These are phyloP conservation scores for Acacia melanoxylon DNA, from an alignment of 306 rosid genomes.

Conservation along the genomic window DNA sequence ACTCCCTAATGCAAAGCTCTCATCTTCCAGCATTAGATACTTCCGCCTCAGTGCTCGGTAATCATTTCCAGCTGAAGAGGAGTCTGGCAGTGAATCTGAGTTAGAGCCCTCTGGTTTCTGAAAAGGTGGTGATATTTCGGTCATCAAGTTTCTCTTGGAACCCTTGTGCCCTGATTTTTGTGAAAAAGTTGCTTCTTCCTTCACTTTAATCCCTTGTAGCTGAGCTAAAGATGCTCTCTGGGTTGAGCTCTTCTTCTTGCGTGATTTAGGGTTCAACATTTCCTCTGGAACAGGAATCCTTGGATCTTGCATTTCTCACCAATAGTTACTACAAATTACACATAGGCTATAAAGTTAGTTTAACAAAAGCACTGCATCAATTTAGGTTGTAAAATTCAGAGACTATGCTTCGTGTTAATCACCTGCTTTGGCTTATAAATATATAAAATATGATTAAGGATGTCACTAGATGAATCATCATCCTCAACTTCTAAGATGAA, in stretches of 20 bases:
- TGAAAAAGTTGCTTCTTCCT: background rate
- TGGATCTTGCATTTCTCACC: background rate
- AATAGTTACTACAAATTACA: background rate
- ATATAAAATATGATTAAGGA: background rate
- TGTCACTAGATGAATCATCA: background rate
- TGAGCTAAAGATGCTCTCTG: background rate
- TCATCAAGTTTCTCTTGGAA: background rate
- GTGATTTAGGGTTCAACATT: background rate
- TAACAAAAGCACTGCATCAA: background rate
- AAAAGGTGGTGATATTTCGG: background rate
- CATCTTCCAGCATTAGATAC: background rate
- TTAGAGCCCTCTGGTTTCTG: slow-evolving; percentile 1
- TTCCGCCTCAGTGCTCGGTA: background rate
- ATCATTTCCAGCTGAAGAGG: background rate
- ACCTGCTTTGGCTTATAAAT: background rate
- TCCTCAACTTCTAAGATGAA: background rate
- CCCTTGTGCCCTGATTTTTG: background rate
- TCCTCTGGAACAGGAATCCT: background rate
- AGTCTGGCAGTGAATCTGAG: background rate
- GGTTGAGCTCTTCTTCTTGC: background rate
- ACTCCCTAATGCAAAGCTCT: background rate
- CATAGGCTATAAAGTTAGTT: background rate
- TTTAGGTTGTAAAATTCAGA: background rate
- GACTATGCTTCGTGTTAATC: background rate
- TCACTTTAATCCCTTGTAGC: background rate